Evolutionary conservation across 2,329 filamentous ascomycete genomes (phyloP), one percentile per base, ranked within the genome.

Genomic region (Talaromyces sp.): DNA sequence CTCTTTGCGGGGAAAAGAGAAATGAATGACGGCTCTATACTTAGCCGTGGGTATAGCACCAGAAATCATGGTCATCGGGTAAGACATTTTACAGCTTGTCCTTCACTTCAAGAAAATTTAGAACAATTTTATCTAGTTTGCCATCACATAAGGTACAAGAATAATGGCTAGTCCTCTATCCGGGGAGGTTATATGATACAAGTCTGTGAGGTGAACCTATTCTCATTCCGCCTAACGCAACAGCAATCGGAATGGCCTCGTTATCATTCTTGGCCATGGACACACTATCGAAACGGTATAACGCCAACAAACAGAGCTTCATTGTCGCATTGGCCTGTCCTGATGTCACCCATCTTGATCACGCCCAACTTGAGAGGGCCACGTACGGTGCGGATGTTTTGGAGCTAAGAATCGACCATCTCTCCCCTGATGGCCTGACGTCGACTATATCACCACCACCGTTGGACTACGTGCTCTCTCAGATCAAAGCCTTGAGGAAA

Each of bases 391-490:
- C 59, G 10, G 59, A 47, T 61, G 59, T 36, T 36, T 3, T 38
- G n/a, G 59, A 61, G 59, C 11, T 61, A 31, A 13, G 59, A 53
- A 31, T 61, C 5, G 45, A 61, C 34, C 59, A 61, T 36, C 15
- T 61, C 19, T n/a, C 7, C 13, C 11, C 45, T 15, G 8, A 22
- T 61, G 31, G 31, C 11, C n/a, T 5, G 4, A 6, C 19, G 5
- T 17, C 36, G 7, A 27, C 15, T 5, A 19, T 22, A 22, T 34
- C 54, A 13, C n/a, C 36, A 8, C 43, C 59, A 25, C 15, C 45
- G 6, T 29, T 36, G 8, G 59, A 61, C 6, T 53, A 51, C 47
- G 40, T 38, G 19, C 3, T 51, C 10, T 49, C 25, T 13, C 59
- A 61, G 19, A 34, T 51, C 22, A 11, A 36, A 8, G 19, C 34